phyloP scores from a whole-genome alignment of 495 filamentous ascomycete species.

The Aspergillus steynii region DNA sequence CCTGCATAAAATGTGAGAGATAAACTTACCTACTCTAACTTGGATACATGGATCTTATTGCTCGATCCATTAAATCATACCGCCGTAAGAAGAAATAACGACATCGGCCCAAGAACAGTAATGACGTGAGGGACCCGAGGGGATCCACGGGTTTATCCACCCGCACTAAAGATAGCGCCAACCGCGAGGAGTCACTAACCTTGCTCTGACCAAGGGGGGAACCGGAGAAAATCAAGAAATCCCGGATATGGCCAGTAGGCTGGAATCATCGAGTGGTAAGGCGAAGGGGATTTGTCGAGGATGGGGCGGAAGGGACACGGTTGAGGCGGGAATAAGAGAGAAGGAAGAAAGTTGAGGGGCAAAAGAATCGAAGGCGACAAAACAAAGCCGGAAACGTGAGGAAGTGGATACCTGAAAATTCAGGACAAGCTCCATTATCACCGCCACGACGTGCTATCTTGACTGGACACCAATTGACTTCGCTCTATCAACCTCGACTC shows the following conservation, averaged over 20 bases:
- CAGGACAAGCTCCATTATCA: background rate
- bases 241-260: background rate
- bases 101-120: background rate
- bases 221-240: background rate
- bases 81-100: background rate
- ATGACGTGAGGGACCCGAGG: background rate
- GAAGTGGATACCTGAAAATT: background rate
- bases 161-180: background rate
- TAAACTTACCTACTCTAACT: background rate
- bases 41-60: background rate
- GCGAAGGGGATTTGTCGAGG: background rate
- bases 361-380: background rate
- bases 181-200: background rate
- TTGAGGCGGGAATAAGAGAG: background rate
- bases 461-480: background rate
- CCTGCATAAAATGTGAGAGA: background rate
- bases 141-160: background rate
- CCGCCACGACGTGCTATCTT: background rate
- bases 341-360: background rate
- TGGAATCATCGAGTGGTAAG: background rate
- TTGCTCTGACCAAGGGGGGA: background rate
- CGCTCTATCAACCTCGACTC: background rate
- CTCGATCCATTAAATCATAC: background rate
- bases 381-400: background rate
- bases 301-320: background rate